phyloP scores from a whole-genome alignment of 768 basidiomycete genomes.

The Strobilomyces confusus region DNA sequence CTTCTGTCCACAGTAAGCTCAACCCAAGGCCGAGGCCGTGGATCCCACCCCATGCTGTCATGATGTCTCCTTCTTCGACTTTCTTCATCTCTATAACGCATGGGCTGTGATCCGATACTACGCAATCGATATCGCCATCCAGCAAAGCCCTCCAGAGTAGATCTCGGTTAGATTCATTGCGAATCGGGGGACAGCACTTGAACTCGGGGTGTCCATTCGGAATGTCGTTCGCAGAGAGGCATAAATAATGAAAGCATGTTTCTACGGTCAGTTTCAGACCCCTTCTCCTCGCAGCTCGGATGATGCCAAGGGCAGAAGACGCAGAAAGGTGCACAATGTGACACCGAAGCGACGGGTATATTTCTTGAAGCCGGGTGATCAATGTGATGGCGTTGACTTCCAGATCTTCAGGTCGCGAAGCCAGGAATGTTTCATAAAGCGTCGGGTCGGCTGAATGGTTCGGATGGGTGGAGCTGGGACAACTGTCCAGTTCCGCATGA shows the following conservation, averaged over 20 bases:
- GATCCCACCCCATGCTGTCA: slow-evolving; percentile 94
- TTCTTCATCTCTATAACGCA: slow-evolving; percentile 81
- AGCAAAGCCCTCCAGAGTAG: slow-evolving; percentile 76
- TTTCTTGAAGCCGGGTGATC: slow-evolving; percentile 60
- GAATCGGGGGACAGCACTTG: slow-evolving; percentile 96
- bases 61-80: slow-evolving; percentile 71
- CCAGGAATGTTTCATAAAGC: slow-evolving; percentile 76
- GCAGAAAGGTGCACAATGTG: slow-evolving; percentile 97
- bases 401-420: slow-evolving; percentile 75
- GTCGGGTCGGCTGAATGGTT: slow-evolving; percentile 39
- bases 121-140: slow-evolving; percentile 83
- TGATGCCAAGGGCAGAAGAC: slow-evolving; percentile 69
- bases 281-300: slow-evolving; percentile 62
- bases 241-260: slow-evolving; percentile 97
- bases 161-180: slow-evolving; percentile 67
- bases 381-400: slow-evolving; percentile 81
- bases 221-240: slow-evolving; percentile 67
- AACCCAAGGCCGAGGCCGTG: slow-evolving; percentile 87
- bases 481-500: slow-evolving; percentile 81
- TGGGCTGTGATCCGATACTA: slow-evolving; percentile 96
- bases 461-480: slow-evolving; percentile 10
- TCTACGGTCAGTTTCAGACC: slow-evolving; percentile 82
- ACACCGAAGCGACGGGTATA: slow-evolving; percentile 66
- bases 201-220: slow-evolving; percentile 78
- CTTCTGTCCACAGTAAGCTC: slow-evolving; percentile 87